phyloP scores from a whole-genome alignment of 1,284 basidiomycete species.

The Cutaneotrichosporon sp. region DNA sequence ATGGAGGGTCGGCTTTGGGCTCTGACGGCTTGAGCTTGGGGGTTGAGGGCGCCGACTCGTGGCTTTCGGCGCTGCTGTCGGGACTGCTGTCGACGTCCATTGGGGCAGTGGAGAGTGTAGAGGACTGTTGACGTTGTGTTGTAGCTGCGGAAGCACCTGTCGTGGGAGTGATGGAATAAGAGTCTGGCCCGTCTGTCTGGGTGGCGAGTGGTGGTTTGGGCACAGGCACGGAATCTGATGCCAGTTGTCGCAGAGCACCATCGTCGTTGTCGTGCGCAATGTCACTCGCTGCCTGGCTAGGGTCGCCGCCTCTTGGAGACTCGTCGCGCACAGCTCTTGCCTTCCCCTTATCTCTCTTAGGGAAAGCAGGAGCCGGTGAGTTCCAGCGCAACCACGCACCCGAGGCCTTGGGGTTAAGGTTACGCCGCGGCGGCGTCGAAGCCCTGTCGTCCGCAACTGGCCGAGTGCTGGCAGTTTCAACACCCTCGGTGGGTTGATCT shows the following conservation, averaged over 20 bases:
- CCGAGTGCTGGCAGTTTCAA: too few relatives aligned
- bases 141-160: not conserved
- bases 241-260: too few relatives aligned
- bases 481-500: too few relatives aligned
- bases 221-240: not conserved
- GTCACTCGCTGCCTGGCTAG: too few relatives aligned
- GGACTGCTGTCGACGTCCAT: not conserved
- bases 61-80: not conserved
- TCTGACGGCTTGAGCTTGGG: not conserved
- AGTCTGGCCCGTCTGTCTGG: not conserved
- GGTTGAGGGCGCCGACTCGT: not conserved
- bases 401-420: constrained; percentile 35
- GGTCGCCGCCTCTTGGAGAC: not conserved
- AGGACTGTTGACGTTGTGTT: not conserved
- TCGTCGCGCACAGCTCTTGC: constrained; percentile 11
- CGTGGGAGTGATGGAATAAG: too few relatives aligned
- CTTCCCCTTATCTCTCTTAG: constrained; percentile 37
- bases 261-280: too few relatives aligned
- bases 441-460: too few relatives aligned
- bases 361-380: constrained; percentile 33
- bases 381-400: constrained; percentile 41
- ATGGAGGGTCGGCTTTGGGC: not conserved
- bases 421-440: too few relatives aligned
- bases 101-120: not conserved
- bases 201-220: too few relatives aligned